A percentile compares a stretch with the other conserved stretches of the same genome.
Evolutionary conservation across 2,329 filamentous ascomycete genomes (phyloP).

Genomic region (Aspergillus oerlinghausenensis): DNA sequence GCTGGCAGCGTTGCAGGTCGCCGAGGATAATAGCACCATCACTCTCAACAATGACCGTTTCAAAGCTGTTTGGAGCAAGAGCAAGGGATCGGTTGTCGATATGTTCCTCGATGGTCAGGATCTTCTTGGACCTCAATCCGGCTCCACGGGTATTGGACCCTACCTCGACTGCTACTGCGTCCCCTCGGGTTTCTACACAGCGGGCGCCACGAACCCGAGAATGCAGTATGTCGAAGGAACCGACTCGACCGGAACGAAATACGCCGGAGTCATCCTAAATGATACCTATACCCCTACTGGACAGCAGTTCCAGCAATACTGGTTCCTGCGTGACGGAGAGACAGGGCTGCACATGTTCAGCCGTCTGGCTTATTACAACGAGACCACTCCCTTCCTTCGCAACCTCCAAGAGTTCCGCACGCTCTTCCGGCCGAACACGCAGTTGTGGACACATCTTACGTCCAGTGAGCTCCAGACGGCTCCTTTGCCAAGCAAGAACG

Average conservation of each 20-base stretch:
- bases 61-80: conserved; percentile 42
- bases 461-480: conserved; percentile 54
- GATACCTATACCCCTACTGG: conserved; percentile 56
- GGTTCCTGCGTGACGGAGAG: conserved; percentile 59
- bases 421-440: conserved; percentile 56
- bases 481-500: conserved; percentile 43
- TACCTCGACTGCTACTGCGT: conserved; percentile 63
- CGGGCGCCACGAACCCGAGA: conserved; percentile 47
- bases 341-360: conserved; percentile 60
- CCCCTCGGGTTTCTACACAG: conserved; percentile 56
- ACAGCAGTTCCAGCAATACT: conserved; percentile 60
- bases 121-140: conserved; percentile 46
- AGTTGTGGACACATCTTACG: conserved; percentile 59
- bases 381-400: conserved; percentile 51
- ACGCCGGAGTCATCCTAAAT: conserved; percentile 57
- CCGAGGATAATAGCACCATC: conserved; percentile 18
- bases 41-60: conserved; percentile 44
- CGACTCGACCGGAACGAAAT: conserved; percentile 49
- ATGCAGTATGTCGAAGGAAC: conserved; percentile 51
- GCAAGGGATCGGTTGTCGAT: conserved; percentile 38
- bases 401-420: conserved; percentile 60
- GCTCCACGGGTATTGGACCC: conserved; percentile 49
- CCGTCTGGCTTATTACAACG: conserved; percentile 57
- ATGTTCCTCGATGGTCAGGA: conserved; percentile 48
- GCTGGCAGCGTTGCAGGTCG: conserved; percentile 14